phyloP scores from a whole-genome alignment of 257 asterid genomes.

The Salvia rosmarinus region DNA sequence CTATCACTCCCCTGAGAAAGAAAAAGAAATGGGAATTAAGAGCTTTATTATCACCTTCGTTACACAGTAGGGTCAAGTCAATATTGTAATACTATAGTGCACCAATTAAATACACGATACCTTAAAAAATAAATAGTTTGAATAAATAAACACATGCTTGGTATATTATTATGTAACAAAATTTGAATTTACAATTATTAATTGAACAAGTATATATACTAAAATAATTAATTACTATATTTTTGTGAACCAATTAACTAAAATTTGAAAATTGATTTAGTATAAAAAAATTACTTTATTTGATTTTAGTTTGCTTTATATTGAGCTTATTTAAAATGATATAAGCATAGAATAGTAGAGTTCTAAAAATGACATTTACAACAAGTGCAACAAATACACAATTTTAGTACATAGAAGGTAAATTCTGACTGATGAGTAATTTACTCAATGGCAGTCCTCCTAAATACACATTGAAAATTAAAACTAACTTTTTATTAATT shows the following conservation, averaged over 20 bases:
- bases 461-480: too few relatives aligned
- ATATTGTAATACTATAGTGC: neutral
- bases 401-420: neutral
- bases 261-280: neutral
- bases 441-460: neutral
- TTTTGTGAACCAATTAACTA: neutral
- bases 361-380: too few relatives aligned
- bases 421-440: too few relatives aligned
- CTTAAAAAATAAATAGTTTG: neutral
- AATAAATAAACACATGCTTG: neutral
- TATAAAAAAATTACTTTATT: neutral
- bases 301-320: too few relatives aligned
- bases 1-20: neutral
- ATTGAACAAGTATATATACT: neutral
- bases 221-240: neutral
- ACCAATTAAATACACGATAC: neutral
- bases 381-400: too few relatives aligned
- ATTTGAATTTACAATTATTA: neutral
- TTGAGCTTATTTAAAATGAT: too few relatives aligned
- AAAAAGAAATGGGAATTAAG: neutral
- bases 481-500: too few relatives aligned
- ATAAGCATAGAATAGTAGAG: too few relatives aligned
- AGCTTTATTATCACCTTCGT: neutral
- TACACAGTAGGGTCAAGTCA: conserved; percentile 6
- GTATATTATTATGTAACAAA: neutral